Evolutionary conservation across 1,284 basidiomycete species (phyloP), one percentile per base, ranked within the genome.

Genomic region (Leccinum olivaceoglutinosum): DNA sequence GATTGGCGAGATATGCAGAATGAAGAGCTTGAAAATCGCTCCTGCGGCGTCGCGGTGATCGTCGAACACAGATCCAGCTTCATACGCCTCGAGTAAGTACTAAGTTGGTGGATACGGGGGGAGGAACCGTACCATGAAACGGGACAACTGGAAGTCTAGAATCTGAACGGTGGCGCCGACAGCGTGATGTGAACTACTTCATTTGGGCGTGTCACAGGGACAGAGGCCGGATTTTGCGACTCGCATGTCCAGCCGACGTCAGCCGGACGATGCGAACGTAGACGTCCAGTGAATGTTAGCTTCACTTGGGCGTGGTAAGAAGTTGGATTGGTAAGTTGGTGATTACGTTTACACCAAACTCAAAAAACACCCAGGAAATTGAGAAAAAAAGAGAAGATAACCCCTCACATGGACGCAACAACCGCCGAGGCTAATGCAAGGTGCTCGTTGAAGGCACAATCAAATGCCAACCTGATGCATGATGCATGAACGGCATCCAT

Each of bases 31-130:
- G 5, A 46, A 58, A 63, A 58, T 57, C 60, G 54, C 16, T 16
- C 58, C 38, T 38, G 61, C n/a, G 32, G 64, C 51, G 46, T 58
- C 44, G 39, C 60, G 46, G 41, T 70, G 63, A 69, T 69, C 60
- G 56, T 59, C 14, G n/a, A 56, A 18, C 12, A n/a, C 18, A 53
- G 25, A 18, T 49, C 11, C 46, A 49, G 38, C 36, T 34, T 54
- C 10, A 34, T 9, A 3, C 18, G 16, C 8, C n/a, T 63, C 46
- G 18, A 49, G 46, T 49, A 16, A 44, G 16, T 9, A 49, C n/a
- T 46, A 16, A 44, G 16, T 5, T 44, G 41, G 16, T 44, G 14
- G 18, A 49, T 49, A 49, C 46, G 46, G 46, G 38, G 36, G 32
- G 36, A 25, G 44, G 18, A 51, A 5, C 21, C 21, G 49, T 21